phyloP scores from a whole-genome alignment of 2,329 filamentous ascomycete species.

The Leptoxyphium fumago region DNA sequence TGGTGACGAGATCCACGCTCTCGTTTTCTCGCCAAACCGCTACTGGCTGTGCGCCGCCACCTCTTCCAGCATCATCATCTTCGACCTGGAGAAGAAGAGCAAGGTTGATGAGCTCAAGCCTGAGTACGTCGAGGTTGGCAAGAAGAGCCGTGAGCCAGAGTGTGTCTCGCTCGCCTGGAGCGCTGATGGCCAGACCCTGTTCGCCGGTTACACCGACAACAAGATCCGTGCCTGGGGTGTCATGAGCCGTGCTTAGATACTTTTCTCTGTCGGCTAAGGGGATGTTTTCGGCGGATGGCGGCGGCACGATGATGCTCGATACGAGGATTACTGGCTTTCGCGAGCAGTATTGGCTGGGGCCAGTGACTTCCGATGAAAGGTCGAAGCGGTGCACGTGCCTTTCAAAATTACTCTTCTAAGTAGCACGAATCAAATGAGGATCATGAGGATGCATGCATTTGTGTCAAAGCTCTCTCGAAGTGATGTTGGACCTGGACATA shows the following conservation, averaged over 20 bases:
- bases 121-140: conserved; percentile 87
- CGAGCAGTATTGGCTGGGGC: conserved; percentile 10
- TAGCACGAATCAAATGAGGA: neutral
- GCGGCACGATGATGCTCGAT: conserved; percentile 23
- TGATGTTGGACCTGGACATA: too few species aligned
- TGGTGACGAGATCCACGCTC: conserved; percentile 99
- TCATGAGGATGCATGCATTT: too few species aligned
- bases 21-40: conserved; percentile 99
- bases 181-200: conserved; percentile 96
- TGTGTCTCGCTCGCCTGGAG: conserved; percentile 95
- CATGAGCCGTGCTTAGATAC: conserved; percentile 59
- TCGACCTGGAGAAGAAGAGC: conserved; percentile 99
- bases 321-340: conserved; percentile 18
- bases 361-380: conserved; percentile 22
- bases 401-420: neutral
- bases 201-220: conserved; percentile 99
- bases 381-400: conserved; percentile 4
- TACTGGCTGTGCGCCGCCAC: conserved; percentile 99
- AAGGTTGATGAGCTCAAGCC: conserved; percentile 99
- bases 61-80: conserved; percentile 97
- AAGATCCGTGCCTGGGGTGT: conserved; percentile 96
- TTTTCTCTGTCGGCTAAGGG: neutral
- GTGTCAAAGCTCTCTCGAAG: too few species aligned
- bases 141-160: conserved; percentile 98
- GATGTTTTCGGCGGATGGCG: neutral